A percentile compares a stretch with the other conserved stretches of the same genome.
Conservation (phyloP, 495 filamentous ascomycete species). For the Neurospora sp. region DNA sequence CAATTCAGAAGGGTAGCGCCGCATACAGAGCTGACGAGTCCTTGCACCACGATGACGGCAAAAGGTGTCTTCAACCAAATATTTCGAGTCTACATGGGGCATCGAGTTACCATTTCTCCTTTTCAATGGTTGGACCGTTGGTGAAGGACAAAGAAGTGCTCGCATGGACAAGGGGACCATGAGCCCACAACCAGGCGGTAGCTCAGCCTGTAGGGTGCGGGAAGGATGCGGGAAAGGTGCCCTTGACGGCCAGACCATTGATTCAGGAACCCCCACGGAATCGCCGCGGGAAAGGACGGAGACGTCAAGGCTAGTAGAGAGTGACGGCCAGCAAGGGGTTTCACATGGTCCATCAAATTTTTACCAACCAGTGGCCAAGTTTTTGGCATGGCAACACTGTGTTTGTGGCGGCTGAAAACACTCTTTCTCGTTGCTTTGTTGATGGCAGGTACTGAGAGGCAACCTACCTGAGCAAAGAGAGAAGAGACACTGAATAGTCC, state of each 20-base stretch:
- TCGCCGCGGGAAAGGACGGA: neutral
- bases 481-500: neutral
- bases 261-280: slow-evolving; percentile 1
- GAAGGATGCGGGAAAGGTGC: slow-evolving; percentile 4
- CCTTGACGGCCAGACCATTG: slow-evolving; percentile 2
- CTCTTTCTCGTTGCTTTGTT: neutral
- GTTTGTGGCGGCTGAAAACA: neutral
- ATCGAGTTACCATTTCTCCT: neutral
- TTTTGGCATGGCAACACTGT: slow-evolving; percentile 12
- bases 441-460: neutral
- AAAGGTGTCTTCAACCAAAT: slow-evolving; percentile 12
- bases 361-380: slow-evolving; percentile 11
- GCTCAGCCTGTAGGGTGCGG: slow-evolving; percentile 6
- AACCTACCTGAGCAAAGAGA: neutral
- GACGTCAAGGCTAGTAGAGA: neutral
- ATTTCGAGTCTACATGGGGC: neutral
- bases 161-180: slow-evolving; percentile 12
- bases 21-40: slow-evolving; percentile 11
- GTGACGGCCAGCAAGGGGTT: slow-evolving; percentile 3
- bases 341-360: slow-evolving; percentile 22
- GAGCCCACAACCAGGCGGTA: neutral
- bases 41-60: slow-evolving; percentile 22
- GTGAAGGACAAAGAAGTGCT: slow-evolving; percentile 6
- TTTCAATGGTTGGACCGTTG: neutral
- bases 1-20: neutral